Conservation (phyloP, 2,329 filamentous ascomycete genomes). For the Ilyonectria mors-panacis region DNA sequence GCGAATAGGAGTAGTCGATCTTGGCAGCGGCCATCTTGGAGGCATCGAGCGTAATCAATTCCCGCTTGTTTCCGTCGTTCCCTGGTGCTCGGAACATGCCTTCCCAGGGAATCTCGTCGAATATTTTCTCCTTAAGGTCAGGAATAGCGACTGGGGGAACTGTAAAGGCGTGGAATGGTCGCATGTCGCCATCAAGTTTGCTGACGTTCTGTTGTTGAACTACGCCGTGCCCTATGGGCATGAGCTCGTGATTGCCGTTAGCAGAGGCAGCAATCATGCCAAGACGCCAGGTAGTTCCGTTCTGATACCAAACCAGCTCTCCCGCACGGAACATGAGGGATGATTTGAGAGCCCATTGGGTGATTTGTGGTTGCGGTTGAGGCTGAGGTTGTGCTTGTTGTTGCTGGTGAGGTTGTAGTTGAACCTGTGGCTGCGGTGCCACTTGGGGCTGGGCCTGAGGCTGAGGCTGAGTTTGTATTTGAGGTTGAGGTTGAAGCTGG, state of each 20-base stretch:
- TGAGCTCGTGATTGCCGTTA: conserved; percentile 53
- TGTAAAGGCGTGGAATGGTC: conserved; percentile 67
- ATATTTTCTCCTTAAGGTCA: conserved; percentile 57
- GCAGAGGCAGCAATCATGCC: conserved; percentile 58
- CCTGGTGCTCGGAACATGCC: conserved; percentile 51
- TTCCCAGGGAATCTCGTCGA: conserved; percentile 62
- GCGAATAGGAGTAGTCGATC: conserved; percentile 64
- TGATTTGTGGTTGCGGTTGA: conserved; percentile 34
- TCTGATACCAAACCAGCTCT: conserved; percentile 67
- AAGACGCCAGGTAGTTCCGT: conserved; percentile 63
- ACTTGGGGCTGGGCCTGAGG: conserved; percentile 1
- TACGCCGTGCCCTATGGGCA: conserved; percentile 58
- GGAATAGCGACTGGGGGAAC: conserved; percentile 60
- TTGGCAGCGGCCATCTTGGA: conserved; percentile 66
- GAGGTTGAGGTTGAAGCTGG: not conserved
- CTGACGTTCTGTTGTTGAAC: conserved; percentile 56
- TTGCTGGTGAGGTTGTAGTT: conserved; percentile 9
- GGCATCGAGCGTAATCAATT: conserved; percentile 63
- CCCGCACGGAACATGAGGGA: conserved; percentile 62
- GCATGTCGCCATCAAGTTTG: conserved; percentile 59
- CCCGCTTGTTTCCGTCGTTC: conserved; percentile 56
- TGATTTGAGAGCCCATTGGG: conserved; percentile 53
- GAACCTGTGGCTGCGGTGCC: conserved; percentile 1
- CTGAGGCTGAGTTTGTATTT: not conserved
- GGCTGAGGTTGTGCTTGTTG: conserved; percentile 1